These are phyloP conservation scores for Colletotrichum navitas DNA, from an alignment of 2,329 filamentous ascomycete species.

Conservation along the genomic window DNA sequence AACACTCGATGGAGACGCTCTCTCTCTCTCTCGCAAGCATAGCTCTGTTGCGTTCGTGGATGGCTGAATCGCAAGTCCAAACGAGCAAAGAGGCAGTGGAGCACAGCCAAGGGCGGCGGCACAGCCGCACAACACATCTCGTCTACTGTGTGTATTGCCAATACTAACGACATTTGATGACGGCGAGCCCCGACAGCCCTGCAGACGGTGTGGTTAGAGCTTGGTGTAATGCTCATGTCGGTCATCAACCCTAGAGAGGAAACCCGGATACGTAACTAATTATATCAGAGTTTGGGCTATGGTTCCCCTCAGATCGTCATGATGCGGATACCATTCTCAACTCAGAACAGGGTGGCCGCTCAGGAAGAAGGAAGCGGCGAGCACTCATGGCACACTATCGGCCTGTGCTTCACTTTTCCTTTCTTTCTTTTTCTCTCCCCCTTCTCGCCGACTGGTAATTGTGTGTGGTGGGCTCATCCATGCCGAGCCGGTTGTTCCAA, in stretches of 20 bases:
- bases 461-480: constrained; percentile 25
- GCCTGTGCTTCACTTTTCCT: constrained; percentile 4
- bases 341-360: constrained; percentile 1
- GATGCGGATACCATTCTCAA: constrained; percentile 13
- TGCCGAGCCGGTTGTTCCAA: constrained; percentile 24
- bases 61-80: neutral
- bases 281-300: constrained; percentile 17
- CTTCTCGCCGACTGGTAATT: neutral
- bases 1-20: constrained; percentile 6
- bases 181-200: constrained; percentile 20
- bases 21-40: constrained; percentile 11
- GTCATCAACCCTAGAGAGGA: constrained; percentile 2
- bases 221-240: constrained; percentile 14
- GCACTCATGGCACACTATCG: neutral
- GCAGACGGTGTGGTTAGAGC: constrained; percentile 20
- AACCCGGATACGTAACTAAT: constrained; percentile 11
- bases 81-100: neutral
- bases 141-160: constrained; percentile 1
- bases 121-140: neutral
- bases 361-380: constrained; percentile 3
- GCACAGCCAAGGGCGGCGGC: neutral
- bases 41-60: neutral
- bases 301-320: constrained; percentile 12
- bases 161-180: constrained; percentile 19
- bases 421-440: too few species aligned